Evolutionary conservation across 768 basidiomycete species (phyloP).

Genomic region (Mycena epipterygia): DNA sequence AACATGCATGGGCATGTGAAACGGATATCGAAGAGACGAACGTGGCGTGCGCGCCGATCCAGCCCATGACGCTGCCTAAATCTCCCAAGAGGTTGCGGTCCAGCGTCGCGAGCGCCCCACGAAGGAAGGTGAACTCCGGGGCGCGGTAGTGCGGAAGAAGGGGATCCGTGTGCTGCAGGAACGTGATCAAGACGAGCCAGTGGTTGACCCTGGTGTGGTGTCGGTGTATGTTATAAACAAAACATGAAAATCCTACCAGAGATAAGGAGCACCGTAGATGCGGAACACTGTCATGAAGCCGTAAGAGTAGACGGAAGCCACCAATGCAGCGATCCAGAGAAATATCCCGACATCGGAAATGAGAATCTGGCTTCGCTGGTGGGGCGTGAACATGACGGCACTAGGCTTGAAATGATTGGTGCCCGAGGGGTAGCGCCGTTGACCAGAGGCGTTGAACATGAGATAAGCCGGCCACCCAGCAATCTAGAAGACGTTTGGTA

Average conservation of each 20-base stretch:
- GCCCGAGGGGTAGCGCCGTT: slow-evolving; percentile 79
- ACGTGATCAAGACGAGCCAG: slow-evolving; percentile 97
- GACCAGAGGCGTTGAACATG: slow-evolving; percentile 87
- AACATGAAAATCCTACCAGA: slow-evolving; percentile 65
- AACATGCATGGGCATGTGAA: neutral
- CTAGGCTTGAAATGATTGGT: slow-evolving; percentile 88
- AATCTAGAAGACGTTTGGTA: slow-evolving; percentile 56
- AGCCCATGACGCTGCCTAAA: slow-evolving; percentile 83
- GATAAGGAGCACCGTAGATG: slow-evolving; percentile 89
- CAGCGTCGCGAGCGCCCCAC: slow-evolving; percentile 93
- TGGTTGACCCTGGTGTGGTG: slow-evolving; percentile 78
- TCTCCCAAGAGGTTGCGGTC: slow-evolving; percentile 88
- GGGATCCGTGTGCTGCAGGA: slow-evolving; percentile 98
- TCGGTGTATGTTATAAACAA: neutral
- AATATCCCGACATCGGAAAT: slow-evolving; percentile 87
- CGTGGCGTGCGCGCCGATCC: slow-evolving; percentile 87
- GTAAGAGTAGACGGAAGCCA: slow-evolving; percentile 66
- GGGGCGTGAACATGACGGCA: slow-evolving; percentile 86
- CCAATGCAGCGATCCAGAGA: slow-evolving; percentile 75
- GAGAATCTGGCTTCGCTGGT: slow-evolving; percentile 83
- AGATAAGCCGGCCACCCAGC: slow-evolving; percentile 92
- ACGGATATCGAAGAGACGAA: slow-evolving; percentile 50
- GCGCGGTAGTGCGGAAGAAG: slow-evolving; percentile 94
- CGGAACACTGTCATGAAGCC: slow-evolving; percentile 83
- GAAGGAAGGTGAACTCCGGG: slow-evolving; percentile 90